phyloP scores from a whole-genome alignment of 2,329 filamentous ascomycete species.

The Paecilomyces variotii region DNA sequence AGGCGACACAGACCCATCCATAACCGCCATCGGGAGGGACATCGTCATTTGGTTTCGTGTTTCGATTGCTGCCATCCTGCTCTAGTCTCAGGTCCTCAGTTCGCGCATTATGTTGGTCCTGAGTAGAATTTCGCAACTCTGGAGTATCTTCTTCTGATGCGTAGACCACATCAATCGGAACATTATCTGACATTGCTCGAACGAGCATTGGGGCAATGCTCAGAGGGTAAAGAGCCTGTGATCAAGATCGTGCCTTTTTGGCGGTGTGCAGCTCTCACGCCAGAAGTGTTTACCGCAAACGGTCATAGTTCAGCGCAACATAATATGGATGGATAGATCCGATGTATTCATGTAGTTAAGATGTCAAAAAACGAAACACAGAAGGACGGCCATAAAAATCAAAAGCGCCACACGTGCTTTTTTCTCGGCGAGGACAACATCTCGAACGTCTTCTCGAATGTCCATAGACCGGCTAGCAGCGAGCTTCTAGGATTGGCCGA shows the following conservation, averaged over 20 bases:
- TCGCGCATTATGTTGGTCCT: neutral
- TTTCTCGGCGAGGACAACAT: neutral
- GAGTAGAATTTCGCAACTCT: neutral
- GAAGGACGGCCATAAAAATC: neutral
- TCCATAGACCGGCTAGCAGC: neutral
- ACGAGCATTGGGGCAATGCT: neutral
- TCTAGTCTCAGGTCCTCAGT: neutral
- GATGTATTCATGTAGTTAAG: neutral
- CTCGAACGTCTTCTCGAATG: neutral
- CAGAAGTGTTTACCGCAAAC: neutral
- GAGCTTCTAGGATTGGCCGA: neutral
- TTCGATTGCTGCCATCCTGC: neutral
- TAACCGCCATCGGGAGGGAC: slow-evolving; percentile 49
- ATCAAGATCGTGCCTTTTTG: neutral
- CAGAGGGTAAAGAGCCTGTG: neutral
- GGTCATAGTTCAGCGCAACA: neutral
- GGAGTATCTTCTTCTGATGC: slow-evolving; percentile 10
- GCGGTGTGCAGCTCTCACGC: neutral
- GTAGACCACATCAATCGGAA: slow-evolving; percentile 22
- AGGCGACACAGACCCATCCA: slow-evolving; percentile 54
- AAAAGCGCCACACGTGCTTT: no score
- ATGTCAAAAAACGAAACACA: neutral
- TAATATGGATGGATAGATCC: neutral
- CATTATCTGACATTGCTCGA: slow-evolving; percentile 23
- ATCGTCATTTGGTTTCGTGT: neutral